phyloP scores from a whole-genome alignment of 345 rosid genomes.

The Draba incana region DNA sequence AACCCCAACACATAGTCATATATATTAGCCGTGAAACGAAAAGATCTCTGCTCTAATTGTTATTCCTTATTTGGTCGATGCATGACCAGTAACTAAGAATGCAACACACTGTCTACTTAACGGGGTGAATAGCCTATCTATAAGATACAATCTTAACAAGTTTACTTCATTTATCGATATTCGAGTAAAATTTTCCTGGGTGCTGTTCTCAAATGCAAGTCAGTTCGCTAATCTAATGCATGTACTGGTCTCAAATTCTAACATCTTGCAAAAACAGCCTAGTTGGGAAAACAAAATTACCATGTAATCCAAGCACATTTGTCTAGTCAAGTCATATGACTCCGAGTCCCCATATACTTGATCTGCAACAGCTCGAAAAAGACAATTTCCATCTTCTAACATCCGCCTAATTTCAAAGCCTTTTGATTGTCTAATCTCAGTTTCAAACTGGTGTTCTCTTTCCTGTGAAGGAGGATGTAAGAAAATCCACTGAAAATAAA shows the following conservation, averaged over 20 bases:
- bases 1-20: conserved; percentile 2
- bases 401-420: conserved; percentile 88
- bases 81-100: conserved; percentile 8
- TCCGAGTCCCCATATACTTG: conserved; percentile 99
- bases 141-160: background rate
- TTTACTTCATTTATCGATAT: background rate
- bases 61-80: background rate
- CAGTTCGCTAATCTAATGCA: conserved; percentile 8
- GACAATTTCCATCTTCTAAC: conserved; percentile 99
- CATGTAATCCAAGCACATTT: conserved; percentile 98
- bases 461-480: conserved; percentile 56
- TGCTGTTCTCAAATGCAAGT: conserved; percentile 9
- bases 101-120: background rate
- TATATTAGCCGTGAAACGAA: conserved; percentile 1
- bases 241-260: conserved; percentile 13
- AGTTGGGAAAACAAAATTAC: conserved; percentile 45
- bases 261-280: background rate
- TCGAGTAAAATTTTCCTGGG: background rate
- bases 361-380: conserved; percentile 97
- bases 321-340: conserved; percentile 67
- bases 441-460: conserved; percentile 90
- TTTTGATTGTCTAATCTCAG: conserved; percentile 72
- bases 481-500: background rate
- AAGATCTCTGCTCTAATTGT: background rate
- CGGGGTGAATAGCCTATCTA: background rate